A percentile compares a stretch with the other conserved stretches of the same genome.
Evolutionary conservation across 2,329 filamentous ascomycete species (phyloP).

Genomic region (Coniochaeta sp.): DNA sequence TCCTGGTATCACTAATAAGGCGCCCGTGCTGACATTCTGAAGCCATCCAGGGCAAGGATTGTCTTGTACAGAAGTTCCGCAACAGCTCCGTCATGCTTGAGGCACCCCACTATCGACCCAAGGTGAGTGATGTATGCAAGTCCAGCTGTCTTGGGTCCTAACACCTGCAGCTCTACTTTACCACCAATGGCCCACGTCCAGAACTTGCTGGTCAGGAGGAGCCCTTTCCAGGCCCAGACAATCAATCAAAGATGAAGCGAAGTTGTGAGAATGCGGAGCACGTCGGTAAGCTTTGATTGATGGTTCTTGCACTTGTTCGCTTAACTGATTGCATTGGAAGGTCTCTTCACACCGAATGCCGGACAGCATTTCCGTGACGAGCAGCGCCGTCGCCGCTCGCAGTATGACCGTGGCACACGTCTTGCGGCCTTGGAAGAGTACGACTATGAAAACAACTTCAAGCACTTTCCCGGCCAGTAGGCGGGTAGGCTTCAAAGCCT

Average conservation of each 20-base stretch:
- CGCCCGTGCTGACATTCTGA: conserved; percentile 13
- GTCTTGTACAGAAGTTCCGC: conserved; percentile 87
- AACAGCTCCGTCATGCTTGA: conserved; percentile 97
- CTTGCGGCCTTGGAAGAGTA: conserved; percentile 60
- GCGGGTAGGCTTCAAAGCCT: neutral
- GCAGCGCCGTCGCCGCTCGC: conserved; percentile 67
- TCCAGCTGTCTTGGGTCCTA: conserved; percentile 6
- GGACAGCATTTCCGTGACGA: conserved; percentile 67
- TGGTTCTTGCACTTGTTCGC: neutral
- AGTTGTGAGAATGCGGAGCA: conserved; percentile 82
- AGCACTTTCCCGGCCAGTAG: conserved; percentile 17
- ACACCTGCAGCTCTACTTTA: conserved; percentile 41
- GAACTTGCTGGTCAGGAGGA: conserved; percentile 63
- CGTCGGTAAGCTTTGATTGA: conserved; percentile 53
- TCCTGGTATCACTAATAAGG: neutral
- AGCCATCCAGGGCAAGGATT: conserved; percentile 90
- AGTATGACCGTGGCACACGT: conserved; percentile 74
- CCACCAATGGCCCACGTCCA: conserved; percentile 36
- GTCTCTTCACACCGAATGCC: conserved; percentile 73
- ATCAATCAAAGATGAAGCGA: conserved; percentile 78
- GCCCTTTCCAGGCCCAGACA: conserved; percentile 70
- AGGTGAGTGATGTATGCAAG: conserved; percentile 40
- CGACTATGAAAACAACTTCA: conserved; percentile 34
- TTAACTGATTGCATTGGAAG: conserved; percentile 28
- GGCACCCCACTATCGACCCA: conserved; percentile 71